Percentiles rank a stretch among this genome's conserved stretches.
These are phyloP conservation scores for Jatropha podagrica DNA, from an alignment of 441 rosid species.

Conservation along the genomic window DNA sequence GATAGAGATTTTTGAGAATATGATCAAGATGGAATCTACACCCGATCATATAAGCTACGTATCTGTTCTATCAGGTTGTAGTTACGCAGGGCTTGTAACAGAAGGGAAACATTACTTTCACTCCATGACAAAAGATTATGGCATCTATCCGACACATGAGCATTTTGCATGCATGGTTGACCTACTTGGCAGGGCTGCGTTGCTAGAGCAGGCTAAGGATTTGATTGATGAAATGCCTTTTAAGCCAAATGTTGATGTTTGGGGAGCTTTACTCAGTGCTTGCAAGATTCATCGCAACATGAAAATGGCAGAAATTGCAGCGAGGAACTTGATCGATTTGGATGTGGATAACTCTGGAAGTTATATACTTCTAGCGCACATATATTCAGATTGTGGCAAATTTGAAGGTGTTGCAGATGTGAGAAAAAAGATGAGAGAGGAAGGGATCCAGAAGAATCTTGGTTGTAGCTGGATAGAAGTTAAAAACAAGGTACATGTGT, in stretches of 20 bases:
- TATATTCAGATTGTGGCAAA: conserved; percentile 25
- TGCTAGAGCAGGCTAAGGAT: conserved; percentile 27
- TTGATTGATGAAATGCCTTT: conserved; percentile 30
- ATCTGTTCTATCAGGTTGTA: conserved; percentile 33
- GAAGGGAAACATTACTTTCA: conserved; percentile 28
- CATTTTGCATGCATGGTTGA: conserved; percentile 35
- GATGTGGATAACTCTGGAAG: conserved; percentile 17
- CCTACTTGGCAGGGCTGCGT: conserved; percentile 29
- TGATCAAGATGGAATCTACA: conserved; percentile 18
- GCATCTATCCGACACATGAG: conserved; percentile 22
- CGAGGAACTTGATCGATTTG: conserved; percentile 24
- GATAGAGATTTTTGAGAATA: conserved; percentile 23
- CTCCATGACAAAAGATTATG: conserved; percentile 27
- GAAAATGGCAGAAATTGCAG: conserved; percentile 29
- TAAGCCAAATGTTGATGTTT: conserved; percentile 24
- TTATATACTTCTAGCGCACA: conserved; percentile 25
- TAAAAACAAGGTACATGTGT: conserved; percentile 19
- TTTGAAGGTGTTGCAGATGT: conserved; percentile 24
- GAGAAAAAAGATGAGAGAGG: conserved; percentile 28
- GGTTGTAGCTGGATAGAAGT: conserved; percentile 34
- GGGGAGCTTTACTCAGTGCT: conserved; percentile 33
- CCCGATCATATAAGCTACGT: conserved; percentile 27
- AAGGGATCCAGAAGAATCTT: conserved; percentile 21
- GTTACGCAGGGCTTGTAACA: conserved; percentile 31
- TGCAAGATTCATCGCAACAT: conserved; percentile 25